These are phyloP conservation scores for Ophiostoma sp. DNA, from an alignment of 2,329 filamentous ascomycete genomes.

Conservation along the genomic window DNA sequence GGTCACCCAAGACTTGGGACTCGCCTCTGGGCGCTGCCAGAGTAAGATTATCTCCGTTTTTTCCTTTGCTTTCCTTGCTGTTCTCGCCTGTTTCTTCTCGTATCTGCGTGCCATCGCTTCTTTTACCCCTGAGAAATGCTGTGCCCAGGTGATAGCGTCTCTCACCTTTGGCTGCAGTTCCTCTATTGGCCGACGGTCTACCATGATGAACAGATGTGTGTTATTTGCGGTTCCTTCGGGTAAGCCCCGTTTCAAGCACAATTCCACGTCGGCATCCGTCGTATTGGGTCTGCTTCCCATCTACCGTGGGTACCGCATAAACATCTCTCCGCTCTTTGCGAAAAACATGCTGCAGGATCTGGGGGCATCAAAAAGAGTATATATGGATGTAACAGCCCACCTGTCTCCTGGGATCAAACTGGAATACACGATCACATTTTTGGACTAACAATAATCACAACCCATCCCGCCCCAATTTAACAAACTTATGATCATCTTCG, in stretches of 20 bases:
- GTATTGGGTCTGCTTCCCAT: background rate
- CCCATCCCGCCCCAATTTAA: background rate
- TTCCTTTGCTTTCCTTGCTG: background rate
- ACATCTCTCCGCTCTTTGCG: background rate
- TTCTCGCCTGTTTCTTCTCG: conserved; percentile 13
- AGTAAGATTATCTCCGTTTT: background rate
- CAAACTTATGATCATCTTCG: background rate
- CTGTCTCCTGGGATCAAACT: too few species aligned
- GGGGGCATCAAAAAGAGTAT: background rate
- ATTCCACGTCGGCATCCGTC: background rate
- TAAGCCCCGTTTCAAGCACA: conserved; percentile 4
- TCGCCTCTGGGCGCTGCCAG: conserved; percentile 16
- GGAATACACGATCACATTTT: background rate
- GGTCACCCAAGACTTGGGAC: background rate
- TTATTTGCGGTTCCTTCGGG: conserved; percentile 1
- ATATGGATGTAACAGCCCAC: conserved; percentile 20
- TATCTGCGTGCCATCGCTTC: conserved; percentile 24
- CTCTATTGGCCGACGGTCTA: background rate
- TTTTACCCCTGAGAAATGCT: conserved; percentile 24
- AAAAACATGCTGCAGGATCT: background rate
- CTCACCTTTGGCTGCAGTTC: background rate
- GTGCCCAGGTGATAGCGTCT: conserved; percentile 11
- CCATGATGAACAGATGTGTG: background rate
- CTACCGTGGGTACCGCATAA: background rate
- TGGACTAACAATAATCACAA: background rate